Evolutionary conservation across 1,284 basidiomycete genomes (phyloP), one percentile per base, ranked within the genome.

Genomic region (Cryptococcus sp.): DNA sequence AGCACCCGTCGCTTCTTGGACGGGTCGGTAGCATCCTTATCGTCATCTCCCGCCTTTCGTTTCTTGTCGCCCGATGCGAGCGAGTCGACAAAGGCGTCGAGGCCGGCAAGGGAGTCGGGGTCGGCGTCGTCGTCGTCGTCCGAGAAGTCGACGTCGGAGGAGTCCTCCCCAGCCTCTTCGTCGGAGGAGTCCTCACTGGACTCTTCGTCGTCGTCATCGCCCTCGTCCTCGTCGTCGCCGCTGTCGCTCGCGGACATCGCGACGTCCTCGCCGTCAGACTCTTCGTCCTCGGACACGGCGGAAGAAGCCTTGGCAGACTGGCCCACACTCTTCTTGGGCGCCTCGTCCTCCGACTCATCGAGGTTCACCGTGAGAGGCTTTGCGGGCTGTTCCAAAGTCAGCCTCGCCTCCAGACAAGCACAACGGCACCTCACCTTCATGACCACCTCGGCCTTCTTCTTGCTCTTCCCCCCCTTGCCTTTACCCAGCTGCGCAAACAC

Each of bases 31-130:
- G 81, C 80, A 3, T 88, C 87, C 33, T 83, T 84, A 69, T 89
- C 87, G 55, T 83, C 80, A 38, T 89, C 70, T 1, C 61, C 62
- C 0, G 82, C 82, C 75, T 90, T 91, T 57, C 90, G 84, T 77
- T 95, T 93, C 64, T 82, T 83, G 15, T 82, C 77, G 1, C 64
- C 62, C 0, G 82, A 73, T 56, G 87, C 84, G 52, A 94, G 84
- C n/a, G 76, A 79, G 2, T 84, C 82, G 46, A 94, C 84, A 64
- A 91, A 89, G 7, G 77, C 79, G 59, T 86, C 84, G n/a, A n/a
- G n/a, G n/a, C n/a, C 84, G 16, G 80, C 80, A 40, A 87, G 83
- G 44, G 36, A 81, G 79, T 84, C 80, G 23, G 67, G 72, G 21
- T 79, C 77, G 18, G 77, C 75, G 3, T 80, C 79, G 16, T 81